phyloP scores from a whole-genome alignment of 306 rosid genomes.

The Cercis canadensis region DNA sequence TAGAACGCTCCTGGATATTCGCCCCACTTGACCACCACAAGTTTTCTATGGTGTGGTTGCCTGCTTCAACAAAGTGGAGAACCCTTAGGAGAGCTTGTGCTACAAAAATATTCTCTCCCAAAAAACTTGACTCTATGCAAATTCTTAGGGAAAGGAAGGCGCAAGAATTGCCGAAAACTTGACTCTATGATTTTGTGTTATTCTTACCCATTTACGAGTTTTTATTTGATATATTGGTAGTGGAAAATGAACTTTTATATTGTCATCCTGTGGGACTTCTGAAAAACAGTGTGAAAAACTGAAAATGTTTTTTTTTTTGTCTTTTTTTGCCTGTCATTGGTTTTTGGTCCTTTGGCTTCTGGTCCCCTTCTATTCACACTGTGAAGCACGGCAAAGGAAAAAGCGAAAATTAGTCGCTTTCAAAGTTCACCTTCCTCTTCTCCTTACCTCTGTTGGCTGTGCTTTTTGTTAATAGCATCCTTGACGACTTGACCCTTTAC shows the following conservation, averaged over 20 bases:
- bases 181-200: too few relatives aligned
- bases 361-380: background rate
- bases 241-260: too few relatives aligned
- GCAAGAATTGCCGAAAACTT: background rate
- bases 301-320: too few relatives aligned
- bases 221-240: too few relatives aligned
- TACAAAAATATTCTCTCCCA: background rate
- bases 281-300: too few relatives aligned
- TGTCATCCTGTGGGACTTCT: too few relatives aligned
- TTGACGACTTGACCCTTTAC: constrained; percentile 35
- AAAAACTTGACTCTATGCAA: background rate
- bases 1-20: background rate
- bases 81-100: constrained; percentile 15
- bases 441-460: constrained; percentile 9
- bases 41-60: background rate
- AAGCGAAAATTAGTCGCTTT: constrained; percentile 37
- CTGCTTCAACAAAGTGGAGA: background rate
- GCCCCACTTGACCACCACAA: background rate
- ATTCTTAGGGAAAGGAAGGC: background rate
- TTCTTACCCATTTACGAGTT: too few relatives aligned
- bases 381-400: background rate
- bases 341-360: background rate
- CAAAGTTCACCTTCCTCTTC: constrained; percentile 18
- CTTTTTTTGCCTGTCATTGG: background rate
- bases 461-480: constrained; percentile 1